Conservation (phyloP, 352 stramenopile species). For the Globisporangium irregulare region DNA sequence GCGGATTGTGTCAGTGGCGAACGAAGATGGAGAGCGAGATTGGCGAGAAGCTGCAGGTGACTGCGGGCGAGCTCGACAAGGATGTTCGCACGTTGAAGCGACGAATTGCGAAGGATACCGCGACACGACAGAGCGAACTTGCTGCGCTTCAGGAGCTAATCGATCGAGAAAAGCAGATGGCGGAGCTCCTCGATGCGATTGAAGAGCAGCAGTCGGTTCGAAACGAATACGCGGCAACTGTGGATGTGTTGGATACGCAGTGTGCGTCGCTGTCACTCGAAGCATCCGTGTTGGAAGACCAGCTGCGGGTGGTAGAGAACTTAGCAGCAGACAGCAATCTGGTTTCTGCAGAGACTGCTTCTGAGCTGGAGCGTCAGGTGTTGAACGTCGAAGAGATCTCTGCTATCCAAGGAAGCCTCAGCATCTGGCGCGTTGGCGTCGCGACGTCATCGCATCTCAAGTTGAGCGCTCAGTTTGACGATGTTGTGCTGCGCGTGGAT, state of each 20-base stretch:
- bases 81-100: slow-evolving; percentile 47
- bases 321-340: slow-evolving; percentile 22
- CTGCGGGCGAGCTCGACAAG: slow-evolving; percentile 33
- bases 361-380: slow-evolving; percentile 49
- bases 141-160: slow-evolving; percentile 64
- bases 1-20: slow-evolving; percentile 59
- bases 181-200: slow-evolving; percentile 65
- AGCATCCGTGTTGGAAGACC: slow-evolving; percentile 58
- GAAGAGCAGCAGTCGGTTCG: slow-evolving; percentile 72
- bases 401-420: slow-evolving; percentile 49
- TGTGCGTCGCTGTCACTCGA: slow-evolving; percentile 64
- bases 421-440: slow-evolving; percentile 43
- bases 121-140: slow-evolving; percentile 54
- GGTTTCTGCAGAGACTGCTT: slow-evolving; percentile 16
- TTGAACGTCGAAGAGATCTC: slow-evolving; percentile 49
- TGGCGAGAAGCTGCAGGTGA: slow-evolving; percentile 29
- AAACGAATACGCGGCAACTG: slow-evolving; percentile 54
- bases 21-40: slow-evolving; percentile 57
- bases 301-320: slow-evolving; percentile 56
- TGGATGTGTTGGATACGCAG: slow-evolving; percentile 54
- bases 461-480: slow-evolving; percentile 43
- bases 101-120: slow-evolving; percentile 28
- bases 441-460: slow-evolving; percentile 45
- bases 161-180: slow-evolving; percentile 68
- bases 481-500: slow-evolving; percentile 45